Base-by-base conservation (phyloP, 805 yeast genomes). In the Saccharomycopsis schoenii region DNA sequence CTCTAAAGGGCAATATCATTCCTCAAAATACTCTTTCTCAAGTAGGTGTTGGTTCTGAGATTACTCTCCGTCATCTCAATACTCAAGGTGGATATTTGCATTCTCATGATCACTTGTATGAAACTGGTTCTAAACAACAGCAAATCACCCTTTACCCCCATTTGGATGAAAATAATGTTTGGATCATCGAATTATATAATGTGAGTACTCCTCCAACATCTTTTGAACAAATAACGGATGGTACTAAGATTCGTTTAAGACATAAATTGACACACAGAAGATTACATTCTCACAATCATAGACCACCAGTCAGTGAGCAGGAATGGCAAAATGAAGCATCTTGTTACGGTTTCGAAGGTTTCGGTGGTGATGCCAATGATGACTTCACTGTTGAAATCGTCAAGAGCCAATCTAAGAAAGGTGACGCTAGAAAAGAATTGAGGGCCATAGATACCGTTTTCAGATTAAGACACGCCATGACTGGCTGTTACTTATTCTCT, bases 261-360 rank as follows among this genome's bases (percentile, higher is more conserved):
- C 96, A 88, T 71, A 69, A 73, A 12, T 67, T 70, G 57, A 80
- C 91, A 25, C 76, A 78, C 58, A 74, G 88, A 70, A 82, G 94
- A 77, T 78, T 88, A 69, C 96, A 88, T 73, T 84, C 94, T 9
- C 96, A 88, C 70, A 94, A 88, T 70, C 85, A 86, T 67, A 85
- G 88, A 72, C 84, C 92, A 29, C 89, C 93, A 17, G 89, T 87
- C 19, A 77, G 86, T 61, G 86, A 83, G 69, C 73, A 69, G 52
- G 96, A 88, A 68, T 88, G 94, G 94, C 92, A 86, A 74, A 86
- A 85, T 72, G 96, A 88, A 75, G 89, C 80, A 19, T 80, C 90
- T 3, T 78, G 85, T 73, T 88, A 88, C 70, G 96, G 96, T 24
- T 84, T 70, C 67, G 85, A 84, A 54, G 90, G 88, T 2, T 88